Evolutionary conservation across 169 alveolate genomes (phyloP).

Genomic region (Plasmodium adleri): DNA sequence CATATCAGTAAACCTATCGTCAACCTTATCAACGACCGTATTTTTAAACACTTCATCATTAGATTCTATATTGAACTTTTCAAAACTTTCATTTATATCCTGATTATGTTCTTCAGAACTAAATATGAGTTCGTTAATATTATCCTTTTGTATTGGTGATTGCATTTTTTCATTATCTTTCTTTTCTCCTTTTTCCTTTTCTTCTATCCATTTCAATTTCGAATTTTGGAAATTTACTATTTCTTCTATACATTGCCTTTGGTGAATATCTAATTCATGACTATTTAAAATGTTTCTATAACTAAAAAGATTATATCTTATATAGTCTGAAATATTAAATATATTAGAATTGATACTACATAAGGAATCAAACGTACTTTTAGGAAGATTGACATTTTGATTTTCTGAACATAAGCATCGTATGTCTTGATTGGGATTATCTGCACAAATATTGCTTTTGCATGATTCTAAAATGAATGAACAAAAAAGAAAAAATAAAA

Average conservation of each 20-base stretch:
- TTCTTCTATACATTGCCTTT: slow-evolving; percentile 47
- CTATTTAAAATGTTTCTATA: slow-evolving; percentile 22
- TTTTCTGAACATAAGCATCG: slow-evolving; percentile 21
- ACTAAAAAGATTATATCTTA: slow-evolving; percentile 13
- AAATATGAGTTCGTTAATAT: not conserved
- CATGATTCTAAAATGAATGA: slow-evolving; percentile 12
- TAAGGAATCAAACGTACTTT: not conserved
- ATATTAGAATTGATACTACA: not conserved
- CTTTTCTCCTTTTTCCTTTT: slow-evolving; percentile 7
- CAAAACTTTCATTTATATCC: slow-evolving; percentile 40
- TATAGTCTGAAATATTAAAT: slow-evolving; percentile 12
- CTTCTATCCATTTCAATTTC: slow-evolving; percentile 29
- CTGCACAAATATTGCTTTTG: slow-evolving; percentile 53
- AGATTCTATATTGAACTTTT: slow-evolving; percentile 8
- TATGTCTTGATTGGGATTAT: slow-evolving; percentile 38
- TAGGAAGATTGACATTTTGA: not conserved
- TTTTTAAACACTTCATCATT: slow-evolving; percentile 1
- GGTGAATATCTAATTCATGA: slow-evolving; percentile 40
- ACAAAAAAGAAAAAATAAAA: not conserved
- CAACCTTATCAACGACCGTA: not conserved
- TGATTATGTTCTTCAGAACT: slow-evolving; percentile 57
- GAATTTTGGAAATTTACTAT: slow-evolving; percentile 21
- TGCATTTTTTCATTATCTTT: not conserved
- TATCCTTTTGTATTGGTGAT: not conserved
- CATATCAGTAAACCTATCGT: no score